These are phyloP conservation scores for Quercus engelmannii DNA, from an alignment of 306 rosid species.

Conservation along the genomic window DNA sequence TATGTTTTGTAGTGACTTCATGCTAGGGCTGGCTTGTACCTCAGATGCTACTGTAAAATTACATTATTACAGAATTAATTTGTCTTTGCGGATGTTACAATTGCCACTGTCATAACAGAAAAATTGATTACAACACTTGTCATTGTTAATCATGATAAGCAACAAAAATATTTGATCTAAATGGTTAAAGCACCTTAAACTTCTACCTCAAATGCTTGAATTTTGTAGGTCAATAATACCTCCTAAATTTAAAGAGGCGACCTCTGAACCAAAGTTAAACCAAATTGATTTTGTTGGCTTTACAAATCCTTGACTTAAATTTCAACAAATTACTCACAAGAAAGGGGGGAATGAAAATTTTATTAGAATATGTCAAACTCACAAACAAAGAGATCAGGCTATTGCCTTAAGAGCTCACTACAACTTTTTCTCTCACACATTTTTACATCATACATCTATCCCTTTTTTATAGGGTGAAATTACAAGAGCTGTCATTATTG, in stretches of 20 bases:
- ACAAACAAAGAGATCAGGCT: too few species aligned
- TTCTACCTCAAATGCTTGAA: neutral
- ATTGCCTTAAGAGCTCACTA: too few species aligned
- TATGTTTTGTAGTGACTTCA: neutral
- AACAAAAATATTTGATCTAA: conserved; percentile 7
- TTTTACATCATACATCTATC: too few species aligned
- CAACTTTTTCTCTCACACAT: too few species aligned
- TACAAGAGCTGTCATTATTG: too few species aligned
- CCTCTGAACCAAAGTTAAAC: conserved; percentile 33
- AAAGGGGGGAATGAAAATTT: too few species aligned
- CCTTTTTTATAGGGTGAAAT: too few species aligned
- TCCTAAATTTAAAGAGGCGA: conserved; percentile 33
- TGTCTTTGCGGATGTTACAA: neutral
- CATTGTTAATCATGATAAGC: conserved; percentile 14
- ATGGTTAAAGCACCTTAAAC: conserved; percentile 10
- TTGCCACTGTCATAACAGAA: neutral
- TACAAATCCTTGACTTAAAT: too few species aligned
- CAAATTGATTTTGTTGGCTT: conserved; percentile 14
- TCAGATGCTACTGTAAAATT: neutral
- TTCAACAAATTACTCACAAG: too few species aligned
- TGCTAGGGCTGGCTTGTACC: neutral
- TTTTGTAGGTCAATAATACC: conserved; percentile 39
- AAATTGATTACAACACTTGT: conserved; percentile 14
- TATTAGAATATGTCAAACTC: too few species aligned
- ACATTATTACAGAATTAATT: neutral